Evolutionary conservation across 2,329 filamentous ascomycete genomes (phyloP).

Genomic region (Didymella keratinophila): DNA sequence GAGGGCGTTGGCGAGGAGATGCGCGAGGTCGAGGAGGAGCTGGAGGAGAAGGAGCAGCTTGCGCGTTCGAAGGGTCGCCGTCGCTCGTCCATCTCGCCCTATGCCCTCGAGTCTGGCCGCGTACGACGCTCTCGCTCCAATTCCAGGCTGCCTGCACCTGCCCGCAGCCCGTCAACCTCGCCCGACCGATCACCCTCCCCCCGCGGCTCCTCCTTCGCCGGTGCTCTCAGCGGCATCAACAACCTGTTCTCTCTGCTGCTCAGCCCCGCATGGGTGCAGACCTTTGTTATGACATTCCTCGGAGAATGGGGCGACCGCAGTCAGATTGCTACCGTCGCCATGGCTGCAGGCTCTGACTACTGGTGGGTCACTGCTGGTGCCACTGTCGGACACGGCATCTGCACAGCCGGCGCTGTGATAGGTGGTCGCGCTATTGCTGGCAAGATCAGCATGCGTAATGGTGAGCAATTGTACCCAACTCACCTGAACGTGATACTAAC

Average conservation of each 20-base stretch:
- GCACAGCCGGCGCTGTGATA: slow-evolving; percentile 89
- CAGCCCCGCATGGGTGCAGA: slow-evolving; percentile 97
- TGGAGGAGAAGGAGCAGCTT: slow-evolving; percentile 89
- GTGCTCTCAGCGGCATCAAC: slow-evolving; percentile 70
- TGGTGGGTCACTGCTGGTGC: slow-evolving; percentile 98
- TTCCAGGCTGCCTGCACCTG: slow-evolving; percentile 79
- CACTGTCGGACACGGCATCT: slow-evolving; percentile 83
- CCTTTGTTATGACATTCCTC: slow-evolving; percentile 98
- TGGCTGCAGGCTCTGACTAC: slow-evolving; percentile 98
- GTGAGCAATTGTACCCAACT: slow-evolving; percentile 62
- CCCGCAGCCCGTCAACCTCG: slow-evolving; percentile 75
- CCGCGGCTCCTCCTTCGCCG: slow-evolving; percentile 62
- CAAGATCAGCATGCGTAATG: slow-evolving; percentile 91
- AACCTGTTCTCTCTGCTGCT: slow-evolving; percentile 89
- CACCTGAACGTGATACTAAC: slow-evolving; percentile 33
- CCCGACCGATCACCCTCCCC: slow-evolving; percentile 55
- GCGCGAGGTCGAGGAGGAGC: slow-evolving; percentile 93
- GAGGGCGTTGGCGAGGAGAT: slow-evolving; percentile 97
- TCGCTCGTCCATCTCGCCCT: slow-evolving; percentile 74
- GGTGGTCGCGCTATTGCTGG: slow-evolving; percentile 93
- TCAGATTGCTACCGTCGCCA: slow-evolving; percentile 97
- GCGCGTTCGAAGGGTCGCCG: slow-evolving; percentile 70
- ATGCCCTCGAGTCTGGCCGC: slow-evolving; percentile 81
- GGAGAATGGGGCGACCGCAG: slow-evolving; percentile 98
- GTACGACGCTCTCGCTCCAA: slow-evolving; percentile 75